Evolutionary conservation across 352 stramenopile species (phyloP).

Genomic region (Hyaloperonospora brassicae): DNA sequence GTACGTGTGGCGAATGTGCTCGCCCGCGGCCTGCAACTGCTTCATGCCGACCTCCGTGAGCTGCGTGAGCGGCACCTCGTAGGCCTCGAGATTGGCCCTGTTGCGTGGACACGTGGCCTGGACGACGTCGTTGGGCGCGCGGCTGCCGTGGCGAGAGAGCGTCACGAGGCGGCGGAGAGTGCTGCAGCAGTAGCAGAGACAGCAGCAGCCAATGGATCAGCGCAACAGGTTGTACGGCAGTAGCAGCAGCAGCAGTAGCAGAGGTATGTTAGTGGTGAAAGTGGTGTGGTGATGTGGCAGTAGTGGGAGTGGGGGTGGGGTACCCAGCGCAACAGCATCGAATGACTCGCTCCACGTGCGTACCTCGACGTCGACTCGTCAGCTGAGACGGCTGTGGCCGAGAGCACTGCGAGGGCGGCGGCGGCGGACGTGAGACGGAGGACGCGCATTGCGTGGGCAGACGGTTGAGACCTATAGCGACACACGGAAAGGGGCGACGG

Average conservation of each 20-base stretch:
- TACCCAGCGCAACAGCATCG: too few species aligned
- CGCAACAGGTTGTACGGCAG: too few species aligned
- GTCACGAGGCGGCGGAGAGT: conserved; percentile 68
- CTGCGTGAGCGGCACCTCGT: conserved; percentile 75
- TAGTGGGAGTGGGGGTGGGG: too few species aligned
- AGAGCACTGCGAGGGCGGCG: conserved; percentile 15
- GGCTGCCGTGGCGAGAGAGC: conserved; percentile 72
- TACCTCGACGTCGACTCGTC: conserved; percentile 15
- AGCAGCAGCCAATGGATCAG: too few species aligned
- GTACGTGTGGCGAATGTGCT: conserved; percentile 66
- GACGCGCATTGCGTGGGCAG: conserved; percentile 10
- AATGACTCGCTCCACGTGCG: not conserved
- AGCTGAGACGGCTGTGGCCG: conserved; percentile 6
- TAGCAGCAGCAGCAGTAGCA: too few species aligned
- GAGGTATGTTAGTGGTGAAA: too few species aligned
- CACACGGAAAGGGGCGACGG: conserved; percentile 5
- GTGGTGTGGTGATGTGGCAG: too few species aligned
- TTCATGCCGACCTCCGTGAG: conserved; percentile 79
- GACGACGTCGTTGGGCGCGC: conserved; percentile 62
- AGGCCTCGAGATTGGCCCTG: conserved; percentile 53
- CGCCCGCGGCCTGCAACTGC: conserved; percentile 56
- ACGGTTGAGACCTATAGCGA: conserved; percentile 1
- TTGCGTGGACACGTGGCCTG: conserved; percentile 58
- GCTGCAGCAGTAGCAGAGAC: conserved; percentile 31
- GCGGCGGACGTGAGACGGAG: conserved; percentile 11